Evolutionary conservation across 1,139 yeast genomes (phyloP).

Genomic region (Hyphopichia buzzinii): DNA sequence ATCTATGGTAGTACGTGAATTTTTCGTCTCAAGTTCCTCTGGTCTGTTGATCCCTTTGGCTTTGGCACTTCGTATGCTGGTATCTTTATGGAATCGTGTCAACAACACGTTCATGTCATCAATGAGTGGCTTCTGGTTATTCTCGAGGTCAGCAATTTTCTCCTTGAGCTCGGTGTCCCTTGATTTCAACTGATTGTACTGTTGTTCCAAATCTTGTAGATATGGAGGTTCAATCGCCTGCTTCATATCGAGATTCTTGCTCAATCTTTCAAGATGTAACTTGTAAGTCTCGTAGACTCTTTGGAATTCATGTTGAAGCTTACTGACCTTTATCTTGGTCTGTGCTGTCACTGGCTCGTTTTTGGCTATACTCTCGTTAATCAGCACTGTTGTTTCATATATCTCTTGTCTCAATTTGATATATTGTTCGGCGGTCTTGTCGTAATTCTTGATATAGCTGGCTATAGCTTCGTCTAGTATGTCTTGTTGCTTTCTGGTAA

Average conservation of each 20-base stretch:
- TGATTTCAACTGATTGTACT: constrained; percentile 19
- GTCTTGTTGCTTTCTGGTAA: constrained; percentile 30
- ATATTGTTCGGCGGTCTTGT: constrained; percentile 32
- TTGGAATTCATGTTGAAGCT: constrained; percentile 28
- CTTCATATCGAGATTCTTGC: constrained; percentile 18
- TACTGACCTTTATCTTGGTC: constrained; percentile 14
- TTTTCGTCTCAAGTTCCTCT: constrained; percentile 5
- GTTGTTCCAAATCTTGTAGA: constrained; percentile 18
- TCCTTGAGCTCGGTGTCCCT: constrained; percentile 17
- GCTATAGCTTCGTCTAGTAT: constrained; percentile 33
- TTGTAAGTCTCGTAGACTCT: constrained; percentile 23
- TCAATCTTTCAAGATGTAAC: constrained; percentile 23
- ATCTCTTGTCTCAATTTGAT: constrained; percentile 35
- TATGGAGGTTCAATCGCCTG: constrained; percentile 16
- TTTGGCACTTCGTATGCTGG: constrained; percentile 14
- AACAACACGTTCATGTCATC: constrained; percentile 32
- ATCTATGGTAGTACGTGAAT: constrained; percentile 14
- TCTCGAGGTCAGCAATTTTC: constrained; percentile 26
- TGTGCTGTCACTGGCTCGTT: constrained; percentile 13
- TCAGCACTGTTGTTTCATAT: constrained; percentile 14
- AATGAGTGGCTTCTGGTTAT: constrained; percentile 36
- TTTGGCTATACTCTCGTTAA: constrained; percentile 7
- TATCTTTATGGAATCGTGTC: constrained; percentile 21
- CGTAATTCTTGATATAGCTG: constrained; percentile 33
- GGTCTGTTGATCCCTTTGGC: constrained; percentile 5